Conservation (phyloP, 306 rosid species). For the Ormosia emarginata region DNA sequence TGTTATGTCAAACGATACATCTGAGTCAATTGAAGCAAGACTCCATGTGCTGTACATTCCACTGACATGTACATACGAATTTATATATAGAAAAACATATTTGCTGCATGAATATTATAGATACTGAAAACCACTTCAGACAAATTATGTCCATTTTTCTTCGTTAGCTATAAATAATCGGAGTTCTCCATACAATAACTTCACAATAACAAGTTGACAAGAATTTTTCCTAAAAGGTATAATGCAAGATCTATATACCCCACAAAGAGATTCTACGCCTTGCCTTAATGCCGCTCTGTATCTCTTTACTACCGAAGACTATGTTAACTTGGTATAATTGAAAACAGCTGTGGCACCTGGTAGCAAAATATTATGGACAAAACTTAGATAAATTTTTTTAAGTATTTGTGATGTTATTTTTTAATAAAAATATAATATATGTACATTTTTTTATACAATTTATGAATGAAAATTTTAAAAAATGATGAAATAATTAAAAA, state of each 20-base stretch:
- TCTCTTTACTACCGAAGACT: background rate
- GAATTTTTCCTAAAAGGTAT: background rate
- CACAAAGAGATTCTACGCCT: background rate
- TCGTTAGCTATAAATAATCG: background rate
- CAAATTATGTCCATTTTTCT: background rate
- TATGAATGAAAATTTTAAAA: too few relatives aligned
- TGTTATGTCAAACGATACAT: background rate
- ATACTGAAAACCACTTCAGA: background rate
- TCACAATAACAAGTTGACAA: background rate
- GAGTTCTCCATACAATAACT: background rate
- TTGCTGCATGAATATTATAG: background rate
- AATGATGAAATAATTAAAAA: too few relatives aligned
- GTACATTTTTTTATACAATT: too few relatives aligned
- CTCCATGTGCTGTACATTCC: background rate
- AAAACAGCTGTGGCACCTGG: background rate
- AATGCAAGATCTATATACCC: background rate
- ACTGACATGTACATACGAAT: background rate
- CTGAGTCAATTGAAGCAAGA: background rate
- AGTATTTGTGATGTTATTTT: too few relatives aligned
- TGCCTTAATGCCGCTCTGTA: background rate
- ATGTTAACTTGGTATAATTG: background rate
- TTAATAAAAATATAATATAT: too few relatives aligned
- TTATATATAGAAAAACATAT: background rate
- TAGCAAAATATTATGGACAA: too few relatives aligned
- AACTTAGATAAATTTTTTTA: too few relatives aligned